Base-by-base conservation (phyloP, 495 filamentous ascomycete genomes). In the Penicillium parvum region DNA sequence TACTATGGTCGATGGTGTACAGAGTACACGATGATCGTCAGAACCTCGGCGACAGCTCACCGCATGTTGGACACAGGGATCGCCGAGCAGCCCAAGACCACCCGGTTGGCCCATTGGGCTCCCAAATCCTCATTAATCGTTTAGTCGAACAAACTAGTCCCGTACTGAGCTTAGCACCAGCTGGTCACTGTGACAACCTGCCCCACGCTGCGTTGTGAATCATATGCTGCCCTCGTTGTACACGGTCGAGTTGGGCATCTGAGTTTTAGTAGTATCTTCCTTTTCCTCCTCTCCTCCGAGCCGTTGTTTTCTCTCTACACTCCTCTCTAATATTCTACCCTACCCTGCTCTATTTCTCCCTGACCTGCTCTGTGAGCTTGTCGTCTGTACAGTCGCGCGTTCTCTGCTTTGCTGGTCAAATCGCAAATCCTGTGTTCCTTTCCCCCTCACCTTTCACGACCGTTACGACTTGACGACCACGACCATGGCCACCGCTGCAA, bases 101-200 rank as follows among this genome's bases (percentile, higher is more conserved):
- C 38, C 19, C 19, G 26, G 25, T 8, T 20, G 21, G 39, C 32
- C 45, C 28, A 32, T 49, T 49, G 38, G 45, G 45, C 26, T 37
- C 20, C 41, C 16, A 27, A 37, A 32, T 17, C 19, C 12, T 14
- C 12, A 15, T n/a, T 22, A 8, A n/a, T 43, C 23, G 44, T 46
- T 52, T 27, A 27, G 42, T 34, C 10, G 37, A 17, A n/a, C 32
- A 30, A 32, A 37, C 17, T 11, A 5, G 20, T 20, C 16, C 4
- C 28, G 26, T 30, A 43, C 32, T 10, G 40, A 47, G 29, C 17
- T 17, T 52, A 56, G 53, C 45, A 49, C 35, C 43, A 52, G 40
- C 29, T 52, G 53, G 45, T 57, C 45, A 57, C 53, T 57, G 53
- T 57, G 53, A 39, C 53, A 57, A 57, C 50, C 37, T 30, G 47